These are phyloP conservation scores for Prunella vulgaris DNA, from an alignment of 257 asterid genomes.

Conservation along the genomic window DNA sequence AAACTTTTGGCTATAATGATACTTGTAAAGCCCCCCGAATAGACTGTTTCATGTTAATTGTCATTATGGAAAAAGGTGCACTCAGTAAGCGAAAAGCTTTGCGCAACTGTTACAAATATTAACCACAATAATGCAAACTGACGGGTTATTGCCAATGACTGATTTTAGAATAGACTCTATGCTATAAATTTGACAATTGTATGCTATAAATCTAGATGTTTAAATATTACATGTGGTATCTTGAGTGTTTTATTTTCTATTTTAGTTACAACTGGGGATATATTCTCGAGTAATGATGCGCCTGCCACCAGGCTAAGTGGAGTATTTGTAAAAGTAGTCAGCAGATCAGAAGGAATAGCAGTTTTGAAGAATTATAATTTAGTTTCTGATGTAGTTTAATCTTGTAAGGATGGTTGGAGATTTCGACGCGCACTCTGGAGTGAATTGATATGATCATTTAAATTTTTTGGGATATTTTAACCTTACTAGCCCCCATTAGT, in stretches of 20 bases:
- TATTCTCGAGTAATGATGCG: too few species aligned
- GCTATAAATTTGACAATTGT: not conserved
- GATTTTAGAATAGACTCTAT: not conserved
- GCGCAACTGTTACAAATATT: not conserved
- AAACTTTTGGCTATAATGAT: not conserved
- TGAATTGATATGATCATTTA: not conserved
- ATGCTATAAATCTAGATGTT: not conserved
- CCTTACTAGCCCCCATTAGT: not conserved
- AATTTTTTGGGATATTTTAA: not conserved
- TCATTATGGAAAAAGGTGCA: conserved; percentile 3
- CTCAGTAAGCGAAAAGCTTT: not conserved
- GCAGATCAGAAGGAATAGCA: not conserved
- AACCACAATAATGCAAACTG: not conserved
- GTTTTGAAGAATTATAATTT: not conserved
- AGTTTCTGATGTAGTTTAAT: not conserved
- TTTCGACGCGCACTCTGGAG: not conserved
- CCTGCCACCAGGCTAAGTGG: not conserved
- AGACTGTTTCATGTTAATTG: not conserved
- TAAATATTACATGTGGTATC: not conserved
- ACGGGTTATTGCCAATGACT: not conserved
- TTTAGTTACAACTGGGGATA: not conserved
- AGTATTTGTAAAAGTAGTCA: not conserved
- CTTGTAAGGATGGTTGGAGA: not conserved
- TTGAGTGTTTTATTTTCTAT: not conserved
- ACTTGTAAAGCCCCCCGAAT: not conserved